phyloP scores from a whole-genome alignment of 1,139 yeast genomes.

The Nakaseomyces sp. region DNA sequence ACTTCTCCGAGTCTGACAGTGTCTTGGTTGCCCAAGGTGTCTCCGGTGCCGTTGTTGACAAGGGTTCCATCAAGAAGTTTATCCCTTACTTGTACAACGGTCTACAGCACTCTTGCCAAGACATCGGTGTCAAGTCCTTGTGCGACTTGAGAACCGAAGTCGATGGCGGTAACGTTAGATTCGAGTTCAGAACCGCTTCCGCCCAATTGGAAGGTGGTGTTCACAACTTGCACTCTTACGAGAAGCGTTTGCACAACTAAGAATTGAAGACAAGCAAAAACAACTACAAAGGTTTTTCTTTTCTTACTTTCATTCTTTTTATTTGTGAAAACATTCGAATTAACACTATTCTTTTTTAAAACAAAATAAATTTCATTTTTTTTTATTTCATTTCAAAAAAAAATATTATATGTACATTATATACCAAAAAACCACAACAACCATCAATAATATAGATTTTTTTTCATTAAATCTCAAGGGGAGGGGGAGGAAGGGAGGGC shows the following conservation, averaged over 20 bases:
- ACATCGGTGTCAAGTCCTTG: slow-evolving; percentile 77
- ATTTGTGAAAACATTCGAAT: background rate
- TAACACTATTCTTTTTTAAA: background rate
- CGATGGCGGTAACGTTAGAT: slow-evolving; percentile 65
- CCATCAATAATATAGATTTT: background rate
- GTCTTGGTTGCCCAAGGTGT: slow-evolving; percentile 99
- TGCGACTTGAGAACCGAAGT: slow-evolving; percentile 57
- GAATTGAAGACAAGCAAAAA: background rate
- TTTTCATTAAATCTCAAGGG: background rate
- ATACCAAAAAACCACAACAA: background rate
- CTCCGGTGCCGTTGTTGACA: slow-evolving; percentile 91
- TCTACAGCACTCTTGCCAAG: slow-evolving; percentile 97
- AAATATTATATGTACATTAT: background rate
- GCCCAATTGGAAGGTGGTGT: slow-evolving; percentile 99
- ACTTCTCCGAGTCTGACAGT: slow-evolving; percentile 90
- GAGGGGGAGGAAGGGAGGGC: no score
- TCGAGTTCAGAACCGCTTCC: slow-evolving; percentile 96
- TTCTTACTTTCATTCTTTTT: background rate
- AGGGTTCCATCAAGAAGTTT: slow-evolving; percentile 90
- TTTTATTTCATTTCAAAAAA: background rate
- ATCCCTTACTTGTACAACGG: slow-evolving; percentile 92
- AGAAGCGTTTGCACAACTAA: slow-evolving; percentile 90
- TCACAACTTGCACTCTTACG: slow-evolving; percentile 91
- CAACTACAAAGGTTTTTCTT: background rate
- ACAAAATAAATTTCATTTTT: background rate